These are phyloP conservation scores for Leccinum rimulosum DNA, from an alignment of 768 basidiomycete species.

Conservation along the genomic window DNA sequence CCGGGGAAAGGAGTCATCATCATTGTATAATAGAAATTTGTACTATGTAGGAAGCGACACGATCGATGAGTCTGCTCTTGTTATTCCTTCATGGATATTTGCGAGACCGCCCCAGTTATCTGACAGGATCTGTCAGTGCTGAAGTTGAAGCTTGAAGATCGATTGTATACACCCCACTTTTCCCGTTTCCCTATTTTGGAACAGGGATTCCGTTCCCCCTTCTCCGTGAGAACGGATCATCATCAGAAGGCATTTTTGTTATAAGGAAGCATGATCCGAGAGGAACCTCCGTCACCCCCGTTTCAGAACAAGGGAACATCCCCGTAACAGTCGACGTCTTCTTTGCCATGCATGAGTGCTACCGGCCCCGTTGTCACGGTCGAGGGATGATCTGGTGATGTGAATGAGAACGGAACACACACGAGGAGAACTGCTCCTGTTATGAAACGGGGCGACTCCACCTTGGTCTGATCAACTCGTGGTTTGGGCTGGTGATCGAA, in stretches of 20 bases:
- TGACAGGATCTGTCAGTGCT: not conserved
- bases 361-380: not conserved
- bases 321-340: not conserved
- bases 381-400: not conserved
- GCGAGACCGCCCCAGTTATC: not conserved
- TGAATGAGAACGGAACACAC: not conserved
- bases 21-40: not conserved
- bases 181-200: not conserved
- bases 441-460: not conserved
- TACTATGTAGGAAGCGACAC: not conserved
- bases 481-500: not conserved
- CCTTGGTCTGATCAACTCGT: not conserved
- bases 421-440: not conserved
- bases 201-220: not conserved
- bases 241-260: not conserved
- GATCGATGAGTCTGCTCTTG: not conserved
- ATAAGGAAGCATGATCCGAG: not conserved
- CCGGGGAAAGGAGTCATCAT: not conserved
- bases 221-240: not conserved
- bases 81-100: not conserved
- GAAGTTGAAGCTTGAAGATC: not conserved
- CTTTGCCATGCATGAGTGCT: not conserved
- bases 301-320: not conserved
- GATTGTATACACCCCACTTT: not conserved
- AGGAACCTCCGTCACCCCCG: not conserved